Evolutionary conservation across 768 basidiomycete genomes (phyloP), one percentile per base, ranked within the genome.

Genomic region (Lepiota venenata): DNA sequence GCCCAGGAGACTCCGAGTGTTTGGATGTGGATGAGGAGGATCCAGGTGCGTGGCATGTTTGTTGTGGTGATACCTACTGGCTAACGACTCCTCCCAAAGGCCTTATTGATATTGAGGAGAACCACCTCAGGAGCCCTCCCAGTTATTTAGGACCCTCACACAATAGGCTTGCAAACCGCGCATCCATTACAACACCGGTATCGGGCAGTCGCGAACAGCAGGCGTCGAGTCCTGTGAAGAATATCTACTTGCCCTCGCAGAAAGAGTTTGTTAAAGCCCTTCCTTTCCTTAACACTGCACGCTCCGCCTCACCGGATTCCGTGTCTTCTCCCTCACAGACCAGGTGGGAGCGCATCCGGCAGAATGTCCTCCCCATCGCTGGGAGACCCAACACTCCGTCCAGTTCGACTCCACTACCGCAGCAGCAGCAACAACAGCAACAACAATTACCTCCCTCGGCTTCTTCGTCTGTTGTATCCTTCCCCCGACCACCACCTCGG

Each of bases 321-420:
- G 43, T 20, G 1, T 50, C 67, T 29, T 71, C 78, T 10, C 67
- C 73, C 3, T 73, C 80, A 1, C 58, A 65, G 47, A 69, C 69
- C 20, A 75, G 79, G 21, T 85, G 83, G 82, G 77, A 81, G 20
- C 69, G 69, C 25, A 57, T 84, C 12, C 73, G 82, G n/a, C 76
- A 76, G 39, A 80, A 83, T 63, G 80, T 84, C 11, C 63, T 83
- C 18, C 72, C 72, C 0, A 50, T 66, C 7, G 47, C 66, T 10
- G 56, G 52, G 41, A 66, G 64, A 6, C 60, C 67, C 20, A 43
- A 51, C 10, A 66, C 69, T 4, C 67, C 71, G 7, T 60, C 65
- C 10, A 15, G n/a, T 25, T 3, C 20, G n/a, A n/a, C 40, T 32
- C 15, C 39, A 9, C 12, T 36, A 36, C 50, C 35, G 14, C 14